Evolutionary conservation across 176 grass and related monocot genomes (phyloP).

Genomic region (Aegilops tauschii): DNA sequence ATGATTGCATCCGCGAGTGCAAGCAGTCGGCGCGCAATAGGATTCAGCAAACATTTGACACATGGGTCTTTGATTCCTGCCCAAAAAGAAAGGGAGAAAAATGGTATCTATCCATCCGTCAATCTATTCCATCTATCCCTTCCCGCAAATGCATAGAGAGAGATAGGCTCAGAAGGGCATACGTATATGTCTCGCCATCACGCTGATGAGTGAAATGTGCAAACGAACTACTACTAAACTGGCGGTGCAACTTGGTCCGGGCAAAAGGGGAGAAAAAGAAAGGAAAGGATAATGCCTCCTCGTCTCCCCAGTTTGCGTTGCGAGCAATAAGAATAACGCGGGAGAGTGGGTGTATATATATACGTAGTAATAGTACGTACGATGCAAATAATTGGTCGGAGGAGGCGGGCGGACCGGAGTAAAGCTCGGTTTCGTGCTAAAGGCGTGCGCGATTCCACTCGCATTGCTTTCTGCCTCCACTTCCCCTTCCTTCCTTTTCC

Average conservation of each 20-base stretch:
- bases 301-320: too few species aligned
- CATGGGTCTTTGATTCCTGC: not conserved
- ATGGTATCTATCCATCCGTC: conserved; percentile 5
- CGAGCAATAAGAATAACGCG: too few species aligned
- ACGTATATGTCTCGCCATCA: not conserved
- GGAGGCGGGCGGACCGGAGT: not conserved
- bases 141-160: not conserved
- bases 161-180: conserved; percentile 1
- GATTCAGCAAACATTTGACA: not conserved
- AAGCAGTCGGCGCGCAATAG: too few species aligned
- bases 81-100: not conserved
- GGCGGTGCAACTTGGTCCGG: too few species aligned
- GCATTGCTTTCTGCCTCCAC: conserved; percentile 24
- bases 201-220: not conserved
- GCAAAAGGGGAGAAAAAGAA: too few species aligned
- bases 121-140: not conserved
- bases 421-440: not conserved
- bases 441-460: conserved; percentile 30
- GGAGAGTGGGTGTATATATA: too few species aligned
- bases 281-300: too few species aligned
- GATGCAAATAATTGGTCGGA: conserved; percentile 7
- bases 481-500: not conserved
- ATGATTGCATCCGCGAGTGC: not conserved
- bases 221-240: not conserved
- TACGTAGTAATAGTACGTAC: too few species aligned